A percentile compares a stretch with the other conserved stretches of the same genome.
Evolutionary conservation across 2,329 filamentous ascomycete species (phyloP).

Genomic region (Fusarium tupiense): DNA sequence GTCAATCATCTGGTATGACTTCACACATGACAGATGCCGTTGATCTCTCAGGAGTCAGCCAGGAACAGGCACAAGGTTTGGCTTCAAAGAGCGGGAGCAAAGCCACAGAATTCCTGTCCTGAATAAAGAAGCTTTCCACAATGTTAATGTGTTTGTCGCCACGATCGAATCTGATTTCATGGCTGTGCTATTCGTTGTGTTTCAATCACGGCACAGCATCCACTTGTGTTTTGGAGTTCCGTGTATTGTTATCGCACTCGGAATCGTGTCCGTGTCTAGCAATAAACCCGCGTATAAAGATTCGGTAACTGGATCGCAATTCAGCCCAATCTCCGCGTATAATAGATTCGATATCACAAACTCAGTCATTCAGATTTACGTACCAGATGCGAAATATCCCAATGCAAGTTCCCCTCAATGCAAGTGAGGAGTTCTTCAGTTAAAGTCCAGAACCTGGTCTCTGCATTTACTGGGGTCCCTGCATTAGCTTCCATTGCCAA

Average conservation of each 20-base stretch:
- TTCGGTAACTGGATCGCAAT: not conserved
- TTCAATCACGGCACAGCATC: conserved; percentile 24
- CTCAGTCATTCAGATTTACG: not conserved
- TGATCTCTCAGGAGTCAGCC: not conserved
- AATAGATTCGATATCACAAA: conserved; percentile 4
- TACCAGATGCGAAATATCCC: conserved; percentile 3
- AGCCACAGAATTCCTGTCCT: conserved; percentile 32
- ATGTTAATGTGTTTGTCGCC: not conserved
- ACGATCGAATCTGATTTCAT: not conserved
- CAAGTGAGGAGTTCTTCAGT: not conserved
- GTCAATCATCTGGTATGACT: not conserved
- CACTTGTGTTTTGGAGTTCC: conserved; percentile 7
- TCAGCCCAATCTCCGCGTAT: conserved; percentile 19
- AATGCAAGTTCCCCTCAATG: not conserved
- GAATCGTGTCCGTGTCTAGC: conserved; percentile 22
- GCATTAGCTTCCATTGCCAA: conserved; percentile 28
- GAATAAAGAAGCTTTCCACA: not conserved
- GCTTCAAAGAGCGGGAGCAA: conserved; percentile 12
- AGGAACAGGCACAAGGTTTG: conserved; percentile 29
- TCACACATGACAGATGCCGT: not conserved
- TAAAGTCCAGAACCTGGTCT: conserved; percentile 26
- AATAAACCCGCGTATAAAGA: conserved; percentile 12
- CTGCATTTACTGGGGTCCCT: conserved; percentile 28
- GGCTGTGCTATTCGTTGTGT: conserved; percentile 4
- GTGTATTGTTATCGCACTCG: conserved; percentile 15